These are phyloP conservation scores for Leccinum truebloodii DNA, from an alignment of 768 basidiomycete genomes.

Conservation along the genomic window DNA sequence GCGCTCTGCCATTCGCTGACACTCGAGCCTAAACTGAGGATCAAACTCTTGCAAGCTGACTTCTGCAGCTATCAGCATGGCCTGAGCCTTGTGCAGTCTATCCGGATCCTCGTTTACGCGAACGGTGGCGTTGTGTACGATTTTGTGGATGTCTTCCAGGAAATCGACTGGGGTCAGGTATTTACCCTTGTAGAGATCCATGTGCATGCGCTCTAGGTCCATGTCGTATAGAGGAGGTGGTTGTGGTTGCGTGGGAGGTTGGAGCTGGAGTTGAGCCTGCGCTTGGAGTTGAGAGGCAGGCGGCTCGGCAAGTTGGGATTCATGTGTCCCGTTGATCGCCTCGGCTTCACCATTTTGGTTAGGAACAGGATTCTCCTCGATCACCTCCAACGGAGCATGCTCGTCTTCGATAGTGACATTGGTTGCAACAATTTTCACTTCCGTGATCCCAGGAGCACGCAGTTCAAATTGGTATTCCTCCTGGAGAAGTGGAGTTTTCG, in stretches of 20 bases:
- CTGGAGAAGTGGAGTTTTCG: constrained; percentile 37
- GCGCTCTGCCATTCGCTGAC: constrained; percentile 80
- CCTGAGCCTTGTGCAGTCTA: constrained; percentile 76
- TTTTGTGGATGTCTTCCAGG: constrained; percentile 78
- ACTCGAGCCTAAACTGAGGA: constrained; percentile 73
- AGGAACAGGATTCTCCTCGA: constrained; percentile 31
- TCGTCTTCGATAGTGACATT: constrained; percentile 38
- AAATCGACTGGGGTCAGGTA: constrained; percentile 91
- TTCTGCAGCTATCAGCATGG: constrained; percentile 85
- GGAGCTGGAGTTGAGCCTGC: constrained; percentile 36
- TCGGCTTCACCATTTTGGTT: constrained; percentile 34
- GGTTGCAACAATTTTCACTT: constrained; percentile 39
- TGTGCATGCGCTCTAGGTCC: constrained; percentile 91
- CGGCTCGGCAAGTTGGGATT: constrained; percentile 20
- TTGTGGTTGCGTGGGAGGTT: constrained; percentile 37
- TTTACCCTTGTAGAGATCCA: constrained; percentile 76
- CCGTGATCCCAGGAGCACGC: constrained; percentile 24
- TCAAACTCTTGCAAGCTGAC: constrained; percentile 89
- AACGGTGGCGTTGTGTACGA: constrained; percentile 71
- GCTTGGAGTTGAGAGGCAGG: constrained; percentile 37
- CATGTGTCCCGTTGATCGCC: constrained; percentile 40
- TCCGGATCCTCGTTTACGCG: constrained; percentile 67
- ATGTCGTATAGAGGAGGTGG: constrained; percentile 70
- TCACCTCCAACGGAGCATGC: constrained; percentile 47
- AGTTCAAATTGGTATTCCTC: constrained; percentile 71